Evolutionary conservation across 2,329 filamentous ascomycete species (phyloP).

Genomic region (Epichloe hybrida): DNA sequence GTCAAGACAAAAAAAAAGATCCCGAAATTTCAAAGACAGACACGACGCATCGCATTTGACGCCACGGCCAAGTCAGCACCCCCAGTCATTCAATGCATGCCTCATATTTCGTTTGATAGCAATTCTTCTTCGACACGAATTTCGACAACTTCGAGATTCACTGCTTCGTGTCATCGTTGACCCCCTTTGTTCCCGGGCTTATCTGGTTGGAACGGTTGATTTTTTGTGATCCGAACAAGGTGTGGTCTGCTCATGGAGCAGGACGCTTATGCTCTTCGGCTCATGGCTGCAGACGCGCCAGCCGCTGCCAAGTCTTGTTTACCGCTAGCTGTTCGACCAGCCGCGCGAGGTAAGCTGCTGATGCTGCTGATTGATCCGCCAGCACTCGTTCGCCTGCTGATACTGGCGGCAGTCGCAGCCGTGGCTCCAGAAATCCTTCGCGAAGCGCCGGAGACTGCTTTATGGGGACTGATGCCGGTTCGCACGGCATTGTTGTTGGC

Average conservation of each 20-base stretch:
- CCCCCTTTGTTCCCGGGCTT: neutral
- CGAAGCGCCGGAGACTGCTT: conserved; percentile 28
- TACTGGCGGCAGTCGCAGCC: conserved; percentile 23
- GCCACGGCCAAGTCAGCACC: neutral
- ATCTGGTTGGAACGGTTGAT: neutral
- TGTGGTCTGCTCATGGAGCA: neutral
- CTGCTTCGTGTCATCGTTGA: neutral
- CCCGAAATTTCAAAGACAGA: neutral
- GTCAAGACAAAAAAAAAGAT: neutral
- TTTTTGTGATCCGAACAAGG: neutral
- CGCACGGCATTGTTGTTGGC: conserved; percentile 34
- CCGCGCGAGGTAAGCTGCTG: conserved; percentile 43
- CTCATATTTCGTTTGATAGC: neutral
- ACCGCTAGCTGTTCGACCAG: conserved; percentile 41
- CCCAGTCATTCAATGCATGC: neutral
- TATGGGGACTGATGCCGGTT: conserved; percentile 52
- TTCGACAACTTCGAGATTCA: neutral
- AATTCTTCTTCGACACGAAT: neutral
- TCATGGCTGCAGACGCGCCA: conserved; percentile 47
- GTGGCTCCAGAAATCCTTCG: conserved; percentile 33
- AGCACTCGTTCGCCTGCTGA: conserved; percentile 40
- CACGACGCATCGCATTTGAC: neutral
- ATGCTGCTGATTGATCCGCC: conserved; percentile 21
- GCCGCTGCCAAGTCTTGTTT: conserved; percentile 46
- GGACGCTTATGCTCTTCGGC: conserved; percentile 28